Conservation (phyloP, 2,329 filamentous ascomycete species). For the Cercospora beticola region DNA sequence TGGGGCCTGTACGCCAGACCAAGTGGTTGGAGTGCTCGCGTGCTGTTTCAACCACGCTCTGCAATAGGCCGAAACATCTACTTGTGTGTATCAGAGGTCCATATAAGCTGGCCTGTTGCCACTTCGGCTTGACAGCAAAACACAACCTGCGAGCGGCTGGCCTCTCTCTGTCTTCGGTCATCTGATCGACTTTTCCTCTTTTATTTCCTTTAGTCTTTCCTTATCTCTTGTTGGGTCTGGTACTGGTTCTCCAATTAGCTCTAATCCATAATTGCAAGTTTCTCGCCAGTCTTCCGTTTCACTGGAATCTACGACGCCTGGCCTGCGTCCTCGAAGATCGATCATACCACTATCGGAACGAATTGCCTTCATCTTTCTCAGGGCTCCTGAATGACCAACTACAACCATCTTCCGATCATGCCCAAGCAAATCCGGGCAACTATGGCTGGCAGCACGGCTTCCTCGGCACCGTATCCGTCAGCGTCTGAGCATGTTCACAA, state of each 20-base stretch:
- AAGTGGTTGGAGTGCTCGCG: neutral
- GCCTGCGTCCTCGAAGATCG: neutral
- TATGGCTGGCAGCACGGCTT: conserved; percentile 29
- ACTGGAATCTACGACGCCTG: neutral
- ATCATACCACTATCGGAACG: neutral
- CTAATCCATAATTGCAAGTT: conserved; percentile 26
- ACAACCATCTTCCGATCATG: conserved; percentile 41
- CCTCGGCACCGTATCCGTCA: conserved; percentile 38
- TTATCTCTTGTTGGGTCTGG: conserved; percentile 35
- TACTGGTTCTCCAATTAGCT: conserved; percentile 28
- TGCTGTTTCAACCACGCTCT: conserved; percentile 23
- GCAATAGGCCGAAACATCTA: neutral
- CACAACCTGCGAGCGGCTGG: conserved; percentile 9
- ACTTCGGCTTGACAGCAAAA: conserved; percentile 7
- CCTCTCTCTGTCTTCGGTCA: conserved; percentile 13
- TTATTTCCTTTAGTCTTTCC: conserved; percentile 36
- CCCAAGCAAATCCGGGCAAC: conserved; percentile 45
- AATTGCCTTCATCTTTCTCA: neutral
- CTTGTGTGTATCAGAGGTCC: conserved; percentile 1
- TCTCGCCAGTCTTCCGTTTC: neutral
- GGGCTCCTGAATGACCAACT: conserved; percentile 28
- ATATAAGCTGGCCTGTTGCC: conserved; percentile 27
- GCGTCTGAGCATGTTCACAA: conserved; percentile 38
- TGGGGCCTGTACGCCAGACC: neutral
- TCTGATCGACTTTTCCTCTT: conserved; percentile 27